Conservation (phyloP, 176 grass and related monocot species). For the Cenchrus purpureus region DNA sequence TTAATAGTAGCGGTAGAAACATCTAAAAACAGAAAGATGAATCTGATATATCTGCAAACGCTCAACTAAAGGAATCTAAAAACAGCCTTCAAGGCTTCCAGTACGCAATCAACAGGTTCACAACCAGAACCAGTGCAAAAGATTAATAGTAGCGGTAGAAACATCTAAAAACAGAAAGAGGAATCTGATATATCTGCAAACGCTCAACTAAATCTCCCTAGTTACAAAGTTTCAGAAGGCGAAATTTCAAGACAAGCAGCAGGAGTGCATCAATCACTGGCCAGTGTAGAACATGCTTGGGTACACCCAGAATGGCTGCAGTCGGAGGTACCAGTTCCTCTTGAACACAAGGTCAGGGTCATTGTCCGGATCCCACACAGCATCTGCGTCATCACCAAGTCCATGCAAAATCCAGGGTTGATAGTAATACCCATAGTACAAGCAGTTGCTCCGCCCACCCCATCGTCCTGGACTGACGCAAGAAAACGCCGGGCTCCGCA, state of each 20-base stretch:
- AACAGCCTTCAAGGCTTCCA: not conserved
- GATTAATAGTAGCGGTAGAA: not conserved
- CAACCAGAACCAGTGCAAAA: not conserved
- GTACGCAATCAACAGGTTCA: not conserved
- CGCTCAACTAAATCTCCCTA: not conserved
- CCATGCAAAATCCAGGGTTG: conserved; percentile 6
- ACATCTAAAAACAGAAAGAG: not conserved
- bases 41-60: not conserved
- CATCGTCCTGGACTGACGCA: conserved; percentile 43
- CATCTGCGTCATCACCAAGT: conserved; percentile 14
- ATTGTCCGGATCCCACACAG: conserved; percentile 15
- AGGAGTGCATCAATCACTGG: not conserved
- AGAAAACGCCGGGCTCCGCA: conserved; percentile 27
- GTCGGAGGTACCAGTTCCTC: not conserved
- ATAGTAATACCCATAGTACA: conserved; percentile 28
- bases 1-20: not conserved
- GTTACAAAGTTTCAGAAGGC: too few species aligned
- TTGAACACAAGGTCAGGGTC: not conserved
- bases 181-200: not conserved
- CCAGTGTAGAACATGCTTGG: conserved; percentile 51
- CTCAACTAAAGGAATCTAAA: not conserved
- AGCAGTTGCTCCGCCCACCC: conserved; percentile 51
- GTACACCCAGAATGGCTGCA: conserved; percentile 50
- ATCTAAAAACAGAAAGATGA: not conserved
- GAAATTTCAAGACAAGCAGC: not conserved